These are phyloP conservation scores for Strobilomyces dryophilus DNA, from an alignment of 768 basidiomycete species.

Conservation along the genomic window DNA sequence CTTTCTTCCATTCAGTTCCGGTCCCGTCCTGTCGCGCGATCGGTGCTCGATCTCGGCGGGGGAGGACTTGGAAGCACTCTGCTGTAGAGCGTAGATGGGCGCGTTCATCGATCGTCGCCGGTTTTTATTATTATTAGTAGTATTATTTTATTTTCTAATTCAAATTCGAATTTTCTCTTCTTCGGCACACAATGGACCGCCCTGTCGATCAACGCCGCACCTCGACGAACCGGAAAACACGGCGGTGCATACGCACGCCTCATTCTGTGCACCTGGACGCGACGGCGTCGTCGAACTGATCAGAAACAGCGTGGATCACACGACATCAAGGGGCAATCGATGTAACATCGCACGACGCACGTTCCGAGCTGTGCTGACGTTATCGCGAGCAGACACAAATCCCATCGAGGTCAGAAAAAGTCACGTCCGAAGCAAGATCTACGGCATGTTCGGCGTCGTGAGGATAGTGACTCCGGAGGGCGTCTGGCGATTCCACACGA, in stretches of 20 bases:
- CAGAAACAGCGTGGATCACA: slow-evolving; percentile 13
- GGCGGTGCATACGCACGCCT: neutral
- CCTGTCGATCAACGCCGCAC: neutral
- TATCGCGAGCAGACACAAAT: neutral
- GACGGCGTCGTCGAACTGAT: slow-evolving; percentile 8
- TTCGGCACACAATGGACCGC: neutral
- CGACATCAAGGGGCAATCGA: neutral
- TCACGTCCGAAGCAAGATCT: slow-evolving; percentile 1
- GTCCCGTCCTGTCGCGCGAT: no score
- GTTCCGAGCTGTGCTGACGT: slow-evolving; percentile 3
- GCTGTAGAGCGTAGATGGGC: no score
- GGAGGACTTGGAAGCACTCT: no score
- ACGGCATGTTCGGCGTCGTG: neutral
- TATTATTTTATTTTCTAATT: neutral
- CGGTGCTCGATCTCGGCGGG: no score
- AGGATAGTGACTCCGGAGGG: neutral
- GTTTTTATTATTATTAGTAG: neutral
- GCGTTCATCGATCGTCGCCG: no score
- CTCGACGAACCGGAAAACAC: neutral
- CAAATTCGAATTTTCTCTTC: neutral
- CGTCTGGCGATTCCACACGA: neutral
- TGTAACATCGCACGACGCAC: neutral
- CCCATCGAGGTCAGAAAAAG: neutral
- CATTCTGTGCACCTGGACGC: neutral
- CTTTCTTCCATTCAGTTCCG: no score